These are phyloP conservation scores for Arabidopsis suecica DNA, from an alignment of 345 rosid genomes.

Conservation along the genomic window DNA sequence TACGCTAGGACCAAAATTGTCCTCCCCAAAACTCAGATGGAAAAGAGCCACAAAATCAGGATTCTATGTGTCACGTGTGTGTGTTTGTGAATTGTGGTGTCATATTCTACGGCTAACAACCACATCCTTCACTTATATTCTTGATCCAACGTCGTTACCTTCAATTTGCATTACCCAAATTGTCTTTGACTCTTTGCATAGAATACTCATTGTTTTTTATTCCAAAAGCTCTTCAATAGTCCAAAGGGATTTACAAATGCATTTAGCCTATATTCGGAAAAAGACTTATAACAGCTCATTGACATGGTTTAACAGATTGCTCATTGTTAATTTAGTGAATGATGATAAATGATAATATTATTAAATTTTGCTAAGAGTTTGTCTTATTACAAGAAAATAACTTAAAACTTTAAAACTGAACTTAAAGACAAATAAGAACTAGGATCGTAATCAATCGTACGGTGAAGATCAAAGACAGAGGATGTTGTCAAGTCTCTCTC, in stretches of 20 bases:
- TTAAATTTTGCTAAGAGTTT: conserved; percentile 18
- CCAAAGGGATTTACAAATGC: conserved; percentile 28
- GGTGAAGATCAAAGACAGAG: conserved; percentile 20
- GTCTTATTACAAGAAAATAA: conserved; percentile 37
- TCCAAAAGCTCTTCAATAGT: conserved; percentile 17
- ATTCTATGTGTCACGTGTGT: conserved; percentile 23
- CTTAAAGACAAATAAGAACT: conserved; percentile 17
- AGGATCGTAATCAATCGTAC: conserved; percentile 6
- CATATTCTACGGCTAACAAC: conserved; percentile 23
- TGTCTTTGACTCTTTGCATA: neutral
- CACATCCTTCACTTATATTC: conserved; percentile 25
- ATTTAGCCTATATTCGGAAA: conserved; percentile 12
- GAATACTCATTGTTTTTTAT: conserved; percentile 1
- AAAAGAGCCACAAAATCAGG: conserved; percentile 27
- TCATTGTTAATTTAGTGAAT: neutral
- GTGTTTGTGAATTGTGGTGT: conserved; percentile 6
- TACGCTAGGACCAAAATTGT: neutral
- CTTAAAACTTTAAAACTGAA: neutral
- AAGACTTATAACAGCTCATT: conserved; percentile 4
- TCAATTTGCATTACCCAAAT: neutral
- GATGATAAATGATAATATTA: conserved; percentile 1
- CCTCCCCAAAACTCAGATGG: neutral
- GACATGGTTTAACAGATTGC: conserved; percentile 4
- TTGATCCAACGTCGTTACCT: neutral
- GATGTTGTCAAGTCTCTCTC: conserved; percentile 35